Conservation (phyloP, 2,329 filamentous ascomycete species). For the Blastomyces silverae region DNA sequence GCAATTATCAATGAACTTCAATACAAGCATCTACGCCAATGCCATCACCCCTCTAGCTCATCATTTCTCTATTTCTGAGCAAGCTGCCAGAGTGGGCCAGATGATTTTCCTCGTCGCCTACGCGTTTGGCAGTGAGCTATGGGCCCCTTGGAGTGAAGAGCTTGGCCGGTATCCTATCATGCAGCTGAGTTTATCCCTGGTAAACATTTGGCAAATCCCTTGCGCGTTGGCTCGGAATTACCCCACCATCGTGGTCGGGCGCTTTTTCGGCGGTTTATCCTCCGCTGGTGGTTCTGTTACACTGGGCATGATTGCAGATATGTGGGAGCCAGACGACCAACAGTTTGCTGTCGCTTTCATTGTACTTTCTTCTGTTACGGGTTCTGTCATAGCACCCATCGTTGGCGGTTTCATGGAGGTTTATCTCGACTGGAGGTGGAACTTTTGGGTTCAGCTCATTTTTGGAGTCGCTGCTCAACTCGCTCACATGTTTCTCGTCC, state of each 20-base stretch:
- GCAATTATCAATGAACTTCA: slow-evolving; percentile 71
- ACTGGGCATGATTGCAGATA: slow-evolving; percentile 58
- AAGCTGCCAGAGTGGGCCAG: slow-evolving; percentile 63
- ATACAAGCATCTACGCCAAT: slow-evolving; percentile 65
- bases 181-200: slow-evolving; percentile 63
- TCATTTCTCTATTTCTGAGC: slow-evolving; percentile 60
- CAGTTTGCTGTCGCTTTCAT: slow-evolving; percentile 57
- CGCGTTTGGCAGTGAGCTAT: slow-evolving; percentile 77
- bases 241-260: slow-evolving; percentile 59
- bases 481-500: slow-evolving; percentile 44
- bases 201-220: slow-evolving; percentile 69
- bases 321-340: slow-evolving; percentile 53
- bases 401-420: slow-evolving; percentile 49
- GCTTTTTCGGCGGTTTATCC: slow-evolving; percentile 56
- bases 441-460: slow-evolving; percentile 58
- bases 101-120: slow-evolving; percentile 71
- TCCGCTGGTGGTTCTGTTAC: slow-evolving; percentile 60
- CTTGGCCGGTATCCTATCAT: slow-evolving; percentile 68
- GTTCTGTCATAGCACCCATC: slow-evolving; percentile 44
- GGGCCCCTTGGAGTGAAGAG: slow-evolving; percentile 82
- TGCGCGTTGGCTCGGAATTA: slow-evolving; percentile 68
- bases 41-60: slow-evolving; percentile 55
- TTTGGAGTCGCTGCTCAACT: slow-evolving; percentile 50
- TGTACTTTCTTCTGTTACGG: slow-evolving; percentile 51
- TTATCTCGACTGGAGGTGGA: slow-evolving; percentile 51